Conservation (phyloP, 2,329 filamentous ascomycete species). For the Paraconiothyrium sp. region DNA sequence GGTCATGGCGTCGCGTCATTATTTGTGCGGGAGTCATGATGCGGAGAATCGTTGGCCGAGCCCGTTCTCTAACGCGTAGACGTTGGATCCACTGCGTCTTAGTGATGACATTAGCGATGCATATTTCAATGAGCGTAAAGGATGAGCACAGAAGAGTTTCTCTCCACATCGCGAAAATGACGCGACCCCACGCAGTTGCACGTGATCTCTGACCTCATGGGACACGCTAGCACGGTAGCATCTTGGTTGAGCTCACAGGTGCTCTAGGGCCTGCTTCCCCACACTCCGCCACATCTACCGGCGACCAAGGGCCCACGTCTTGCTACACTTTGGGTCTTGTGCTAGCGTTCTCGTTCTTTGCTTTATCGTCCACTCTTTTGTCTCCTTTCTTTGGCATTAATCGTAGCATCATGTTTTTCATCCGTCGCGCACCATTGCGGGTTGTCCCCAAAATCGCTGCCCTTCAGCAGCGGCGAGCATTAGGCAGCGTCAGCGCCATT, state of each 20-base stretch:
- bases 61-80: not conserved
- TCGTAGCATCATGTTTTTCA: constrained; percentile 37
- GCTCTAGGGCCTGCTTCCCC: constrained; percentile 31
- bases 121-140: not conserved
- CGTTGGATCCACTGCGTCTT: not conserved
- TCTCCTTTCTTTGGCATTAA: constrained; percentile 20
- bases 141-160: not conserved
- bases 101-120: not conserved
- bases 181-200: constrained; percentile 2
- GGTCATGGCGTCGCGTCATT: constrained; percentile 44
- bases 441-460: constrained; percentile 28
- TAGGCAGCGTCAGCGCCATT: constrained; percentile 51
- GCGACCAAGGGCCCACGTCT: constrained; percentile 29
- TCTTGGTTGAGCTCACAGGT: not conserved
- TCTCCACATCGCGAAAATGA: constrained; percentile 6
- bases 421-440: constrained; percentile 37
- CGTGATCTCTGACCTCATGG: constrained; percentile 11
- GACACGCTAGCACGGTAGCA: not conserved
- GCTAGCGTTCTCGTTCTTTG: constrained; percentile 19
- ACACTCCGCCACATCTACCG: constrained; percentile 36
- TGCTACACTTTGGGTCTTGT: constrained; percentile 21
- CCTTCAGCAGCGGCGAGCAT: constrained; percentile 30
- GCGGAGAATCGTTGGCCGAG: too few species aligned
- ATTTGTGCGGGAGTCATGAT: constrained; percentile 41
- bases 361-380: constrained; percentile 15